Evolutionary conservation across 345 rosid species (phyloP).

Genomic region (Salix caprea): DNA sequence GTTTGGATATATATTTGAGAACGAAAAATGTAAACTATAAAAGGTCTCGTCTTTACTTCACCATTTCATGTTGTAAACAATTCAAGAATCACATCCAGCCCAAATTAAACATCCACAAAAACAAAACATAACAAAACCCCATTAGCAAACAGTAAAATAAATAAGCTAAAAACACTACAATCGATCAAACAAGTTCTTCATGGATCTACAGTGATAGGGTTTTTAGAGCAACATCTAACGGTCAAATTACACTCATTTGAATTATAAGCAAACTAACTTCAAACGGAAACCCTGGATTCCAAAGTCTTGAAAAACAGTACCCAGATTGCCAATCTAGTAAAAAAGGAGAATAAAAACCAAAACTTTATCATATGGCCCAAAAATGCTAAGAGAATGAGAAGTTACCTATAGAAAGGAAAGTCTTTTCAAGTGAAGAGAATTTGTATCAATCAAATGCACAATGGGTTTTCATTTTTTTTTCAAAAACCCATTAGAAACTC

Average conservation of each 20-base stretch:
- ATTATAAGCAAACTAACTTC: background rate
- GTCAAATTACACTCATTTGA: background rate
- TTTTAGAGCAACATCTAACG: background rate
- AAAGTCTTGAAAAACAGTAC: background rate
- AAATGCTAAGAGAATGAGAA: background rate
- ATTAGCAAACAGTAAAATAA: background rate
- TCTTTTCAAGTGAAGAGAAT: constrained; percentile 2
- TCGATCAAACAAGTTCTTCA: constrained; percentile 1
- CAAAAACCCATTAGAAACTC: constrained; percentile 13
- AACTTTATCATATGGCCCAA: background rate
- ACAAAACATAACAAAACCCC: background rate
- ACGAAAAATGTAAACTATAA: background rate
- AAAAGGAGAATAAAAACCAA: background rate
- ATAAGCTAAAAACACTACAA: background rate
- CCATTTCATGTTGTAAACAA: background rate
- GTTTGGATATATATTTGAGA: background rate
- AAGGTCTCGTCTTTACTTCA: background rate
- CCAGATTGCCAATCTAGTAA: background rate
- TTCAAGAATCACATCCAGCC: background rate
- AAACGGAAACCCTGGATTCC: constrained; percentile 7
- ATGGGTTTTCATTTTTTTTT: constrained; percentile 11
- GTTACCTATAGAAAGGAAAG: constrained; percentile 12
- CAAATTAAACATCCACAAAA: background rate
- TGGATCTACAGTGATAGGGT: constrained; percentile 19
- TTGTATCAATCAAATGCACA: constrained; percentile 18